Conservation (phyloP, 345 rosid species). For the Salix viminalis region DNA sequence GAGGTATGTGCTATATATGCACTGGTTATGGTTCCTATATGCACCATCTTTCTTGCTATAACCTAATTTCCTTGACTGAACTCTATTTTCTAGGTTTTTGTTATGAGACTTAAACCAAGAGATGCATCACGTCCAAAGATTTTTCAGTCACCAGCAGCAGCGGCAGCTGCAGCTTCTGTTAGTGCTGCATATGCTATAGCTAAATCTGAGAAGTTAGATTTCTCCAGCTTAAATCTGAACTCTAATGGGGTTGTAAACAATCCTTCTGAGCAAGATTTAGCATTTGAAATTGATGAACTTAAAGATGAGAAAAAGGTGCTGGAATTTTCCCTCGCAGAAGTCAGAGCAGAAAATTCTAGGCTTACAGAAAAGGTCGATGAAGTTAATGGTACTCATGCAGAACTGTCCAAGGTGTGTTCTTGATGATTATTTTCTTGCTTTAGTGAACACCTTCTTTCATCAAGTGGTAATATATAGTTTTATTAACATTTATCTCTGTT, state of each 20-base stretch:
- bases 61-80: slow-evolving; percentile 5
- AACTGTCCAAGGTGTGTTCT: slow-evolving; percentile 65
- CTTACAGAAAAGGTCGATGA: slow-evolving; percentile 71
- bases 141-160: slow-evolving; percentile 91
- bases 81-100: slow-evolving; percentile 50
- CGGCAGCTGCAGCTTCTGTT: slow-evolving; percentile 97
- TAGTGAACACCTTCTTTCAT: not conserved
- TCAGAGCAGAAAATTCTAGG: slow-evolving; percentile 54
- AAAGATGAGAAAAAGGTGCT: slow-evolving; percentile 66
- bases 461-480: not conserved
- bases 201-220: slow-evolving; percentile 71
- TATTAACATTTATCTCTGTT: not conserved
- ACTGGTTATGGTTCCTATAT: not conserved
- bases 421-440: not conserved
- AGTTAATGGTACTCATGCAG: slow-evolving; percentile 55
- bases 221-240: slow-evolving; percentile 31
- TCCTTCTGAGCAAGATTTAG: slow-evolving; percentile 35
- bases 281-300: slow-evolving; percentile 43
- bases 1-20: slow-evolving; percentile 47
- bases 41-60: not conserved
- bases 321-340: slow-evolving; percentile 54
- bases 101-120: slow-evolving; percentile 73
- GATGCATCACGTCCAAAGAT: slow-evolving; percentile 64
- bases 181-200: slow-evolving; percentile 94
- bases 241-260: slow-evolving; percentile 36